Base-by-base conservation (phyloP, 2,329 filamentous ascomycete species). In the Cytospora mali region DNA sequence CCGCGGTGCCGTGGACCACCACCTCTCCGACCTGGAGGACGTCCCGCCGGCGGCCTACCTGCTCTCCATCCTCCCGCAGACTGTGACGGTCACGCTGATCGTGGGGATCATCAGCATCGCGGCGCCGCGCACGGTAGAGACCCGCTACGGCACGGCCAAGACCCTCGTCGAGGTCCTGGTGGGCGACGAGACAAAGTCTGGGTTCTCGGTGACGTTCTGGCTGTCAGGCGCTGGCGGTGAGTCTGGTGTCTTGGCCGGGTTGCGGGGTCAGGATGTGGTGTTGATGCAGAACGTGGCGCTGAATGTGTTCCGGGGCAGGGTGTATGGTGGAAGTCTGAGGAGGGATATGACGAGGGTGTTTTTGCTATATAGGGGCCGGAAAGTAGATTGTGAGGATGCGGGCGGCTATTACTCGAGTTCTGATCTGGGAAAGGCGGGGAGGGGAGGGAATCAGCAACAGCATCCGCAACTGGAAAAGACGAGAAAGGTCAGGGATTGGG, bases 141-240 rank as follows among this genome's bases (percentile, higher is more conserved):
- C 93, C 0, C 82, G 84, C 46, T 88, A 84, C 77, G 85, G 88
- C 28, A 75, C 77, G 13, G 79, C 80, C 7, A 81, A 88, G 57
- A 84, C 90, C 6, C 81, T 96, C 3, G 78, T 94, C 48, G 92
- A 96, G 74, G 75, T 95, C 2, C 79, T 93, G 1, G 86, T 97
- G 1, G 93, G 91, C 6, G 94, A 98, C 73, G 91, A 97, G 57
- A 96, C 93, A 0, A 85, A 83, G 66, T 85, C 91, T 0, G 90
- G 89, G 2, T 96, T 97, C 75, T 86, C 83, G 29, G 81, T 97
- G 61, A 93, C 90, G 3, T 92, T 96, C 73, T 98, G 94, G 94
- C 78, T 96, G 1, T 67, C 66, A 4, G 67, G 78, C 69, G 48
- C 73, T 78, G 64, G 73, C 78, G 64, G 74, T 3, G 58, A 55